phyloP scores from a whole-genome alignment of 345 rosid species.

The Gossypium sturtianum region DNA sequence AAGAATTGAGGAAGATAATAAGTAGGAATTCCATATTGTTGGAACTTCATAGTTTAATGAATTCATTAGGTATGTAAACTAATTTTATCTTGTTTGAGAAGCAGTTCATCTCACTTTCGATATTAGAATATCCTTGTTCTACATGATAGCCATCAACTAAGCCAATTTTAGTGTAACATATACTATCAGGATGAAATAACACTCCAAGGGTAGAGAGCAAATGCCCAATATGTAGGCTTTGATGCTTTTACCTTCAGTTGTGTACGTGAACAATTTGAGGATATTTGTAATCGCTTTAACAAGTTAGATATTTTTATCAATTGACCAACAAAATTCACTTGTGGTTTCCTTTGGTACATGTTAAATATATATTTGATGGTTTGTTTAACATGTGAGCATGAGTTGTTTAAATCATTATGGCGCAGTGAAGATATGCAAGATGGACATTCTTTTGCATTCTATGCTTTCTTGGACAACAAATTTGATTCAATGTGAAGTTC shows the following conservation, averaged over 20 bases:
- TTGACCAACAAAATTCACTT: neutral
- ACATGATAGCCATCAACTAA: neutral
- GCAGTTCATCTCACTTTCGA: neutral
- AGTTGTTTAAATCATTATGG: neutral
- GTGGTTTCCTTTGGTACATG: neutral
- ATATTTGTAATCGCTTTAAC: neutral
- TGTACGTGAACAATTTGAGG: neutral
- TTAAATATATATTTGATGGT: neutral
- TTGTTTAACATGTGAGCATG: neutral
- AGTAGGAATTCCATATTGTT: neutral
- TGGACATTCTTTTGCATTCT: neutral
- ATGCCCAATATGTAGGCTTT: neutral
- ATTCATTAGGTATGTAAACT: neutral
- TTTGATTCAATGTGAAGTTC: neutral
- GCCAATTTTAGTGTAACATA: neutral
- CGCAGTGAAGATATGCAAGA: neutral
- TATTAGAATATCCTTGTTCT: neutral
- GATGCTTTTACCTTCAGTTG: neutral
- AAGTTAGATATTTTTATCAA: neutral
- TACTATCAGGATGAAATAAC: neutral
- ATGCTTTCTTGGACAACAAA: neutral
- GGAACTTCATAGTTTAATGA: neutral
- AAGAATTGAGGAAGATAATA: neutral
- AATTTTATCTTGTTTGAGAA: neutral
- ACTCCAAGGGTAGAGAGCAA: neutral